Evolutionary conservation across 2,329 filamentous ascomycete species (phyloP).

Genomic region (Trichophyton schoenleinii): DNA sequence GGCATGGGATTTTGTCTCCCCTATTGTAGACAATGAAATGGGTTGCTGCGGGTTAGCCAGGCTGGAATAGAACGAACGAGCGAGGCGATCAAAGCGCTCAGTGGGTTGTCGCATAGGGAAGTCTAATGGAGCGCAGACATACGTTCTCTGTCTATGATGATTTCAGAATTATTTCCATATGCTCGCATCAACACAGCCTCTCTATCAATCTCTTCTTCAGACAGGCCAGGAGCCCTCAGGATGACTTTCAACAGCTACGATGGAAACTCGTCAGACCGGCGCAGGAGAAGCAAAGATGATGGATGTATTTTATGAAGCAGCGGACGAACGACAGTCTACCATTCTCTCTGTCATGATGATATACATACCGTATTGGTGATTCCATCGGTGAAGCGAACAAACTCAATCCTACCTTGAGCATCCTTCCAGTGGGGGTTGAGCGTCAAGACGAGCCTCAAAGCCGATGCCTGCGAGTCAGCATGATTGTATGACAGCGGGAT

Average conservation of each 20-base stretch:
- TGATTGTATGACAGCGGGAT: constrained; percentile 70
- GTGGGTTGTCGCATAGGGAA: neutral
- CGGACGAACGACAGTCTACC: neutral
- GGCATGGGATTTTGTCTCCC: constrained; percentile 60
- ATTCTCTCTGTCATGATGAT: neutral
- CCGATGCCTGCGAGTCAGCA: constrained; percentile 64
- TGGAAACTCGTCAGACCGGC: constrained; percentile 4
- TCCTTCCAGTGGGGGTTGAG: constrained; percentile 74
- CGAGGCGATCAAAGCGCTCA: too few species aligned
- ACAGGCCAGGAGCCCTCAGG: constrained; percentile 47
- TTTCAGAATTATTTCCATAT: constrained; percentile 85
- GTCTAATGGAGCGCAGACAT: constrained; percentile 33
- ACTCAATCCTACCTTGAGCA: constrained; percentile 61
- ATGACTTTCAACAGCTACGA: constrained; percentile 39
- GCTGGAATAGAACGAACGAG: neutral
- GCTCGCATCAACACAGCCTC: constrained; percentile 82
- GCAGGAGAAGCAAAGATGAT: neutral
- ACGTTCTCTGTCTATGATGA: constrained; percentile 91
- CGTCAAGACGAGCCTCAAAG: constrained; percentile 63
- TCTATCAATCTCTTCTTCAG: constrained; percentile 64
- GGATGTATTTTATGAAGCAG: neutral
- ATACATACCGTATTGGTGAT: constrained; percentile 79
- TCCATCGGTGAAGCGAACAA: constrained; percentile 88
- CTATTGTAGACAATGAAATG: constrained; percentile 24
- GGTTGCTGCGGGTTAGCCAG: constrained; percentile 3